A percentile compares a stretch with the other conserved stretches of the same genome.
Conservation (phyloP, 441 rosid species). For the Mallotus japonicus region DNA sequence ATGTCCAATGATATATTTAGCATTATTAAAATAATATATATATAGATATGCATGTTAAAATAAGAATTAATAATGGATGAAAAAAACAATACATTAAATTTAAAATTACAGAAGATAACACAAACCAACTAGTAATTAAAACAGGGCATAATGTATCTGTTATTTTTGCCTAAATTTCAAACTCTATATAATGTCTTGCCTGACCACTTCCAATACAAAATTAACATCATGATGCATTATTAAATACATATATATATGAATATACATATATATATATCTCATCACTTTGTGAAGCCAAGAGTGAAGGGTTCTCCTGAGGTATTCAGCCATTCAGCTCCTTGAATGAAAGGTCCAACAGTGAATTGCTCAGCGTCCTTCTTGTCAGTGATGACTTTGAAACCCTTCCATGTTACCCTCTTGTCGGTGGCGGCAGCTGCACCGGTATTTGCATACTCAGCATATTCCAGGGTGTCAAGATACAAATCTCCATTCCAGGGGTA, state of each 20-base stretch:
- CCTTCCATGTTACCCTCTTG: constrained; percentile 30
- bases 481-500: constrained; percentile 28
- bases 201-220: not conserved
- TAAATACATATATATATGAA: no score
- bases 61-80: no score
- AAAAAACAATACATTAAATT: no score
- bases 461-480: constrained; percentile 24
- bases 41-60: no score
- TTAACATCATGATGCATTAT: not conserved
- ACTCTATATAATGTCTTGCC: not conserved
- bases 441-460: constrained; percentile 23
- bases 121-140: no score
- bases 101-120: no score
- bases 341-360: constrained; percentile 12
- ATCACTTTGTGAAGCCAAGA: not conserved
- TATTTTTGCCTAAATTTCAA: no score
- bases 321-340: constrained; percentile 21
- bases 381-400: constrained; percentile 2
- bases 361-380: not conserved
- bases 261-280: not conserved
- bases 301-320: not conserved
- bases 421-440: constrained; percentile 20
- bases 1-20: no score
- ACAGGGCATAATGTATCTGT: no score
- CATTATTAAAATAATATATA: no score